These are phyloP conservation scores for Glonium stellatum DNA, from an alignment of 495 filamentous ascomycete species.

Conservation along the genomic window DNA sequence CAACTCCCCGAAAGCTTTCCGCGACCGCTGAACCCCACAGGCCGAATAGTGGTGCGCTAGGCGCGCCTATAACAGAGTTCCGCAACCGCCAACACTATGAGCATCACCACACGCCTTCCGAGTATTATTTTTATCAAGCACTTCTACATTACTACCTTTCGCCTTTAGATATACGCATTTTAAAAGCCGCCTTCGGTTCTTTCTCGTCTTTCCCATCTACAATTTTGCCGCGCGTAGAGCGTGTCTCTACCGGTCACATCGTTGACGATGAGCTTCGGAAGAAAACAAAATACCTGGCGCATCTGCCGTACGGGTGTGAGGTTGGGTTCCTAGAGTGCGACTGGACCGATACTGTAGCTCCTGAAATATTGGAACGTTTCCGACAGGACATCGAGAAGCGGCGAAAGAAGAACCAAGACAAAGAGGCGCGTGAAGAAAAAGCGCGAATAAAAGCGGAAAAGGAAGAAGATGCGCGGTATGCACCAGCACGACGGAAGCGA, in stretches of 20 bases:
- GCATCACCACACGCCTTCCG: conserved; percentile 36
- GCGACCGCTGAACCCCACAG: conserved; percentile 10
- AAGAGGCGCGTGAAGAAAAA: conserved; percentile 82
- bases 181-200: conserved; percentile 80
- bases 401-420: conserved; percentile 73
- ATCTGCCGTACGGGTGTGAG: conserved; percentile 88
- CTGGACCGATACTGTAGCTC: conserved; percentile 82
- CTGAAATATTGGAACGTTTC: conserved; percentile 69
- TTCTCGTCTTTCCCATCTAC: conserved; percentile 82
- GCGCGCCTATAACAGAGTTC: conserved; percentile 34
- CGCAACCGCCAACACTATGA: conserved; percentile 36
- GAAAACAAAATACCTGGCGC: conserved; percentile 81
- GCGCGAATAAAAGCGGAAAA: conserved; percentile 82
- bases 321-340: conserved; percentile 94
- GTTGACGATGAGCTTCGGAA: conserved; percentile 85
- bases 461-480: conserved; percentile 53
- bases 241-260: conserved; percentile 82
- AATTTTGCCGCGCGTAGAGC: conserved; percentile 84
- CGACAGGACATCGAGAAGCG: conserved; percentile 68
- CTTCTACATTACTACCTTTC: conserved; percentile 89
- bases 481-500: conserved; percentile 32
- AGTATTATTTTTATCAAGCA: conserved; percentile 85
- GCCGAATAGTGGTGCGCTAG: conserved; percentile 23
- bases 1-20: conserved; percentile 8
- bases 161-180: conserved; percentile 87